phyloP scores from a whole-genome alignment of 495 filamentous ascomycete genomes.

The Lasiosphaeris hirsuta region DNA sequence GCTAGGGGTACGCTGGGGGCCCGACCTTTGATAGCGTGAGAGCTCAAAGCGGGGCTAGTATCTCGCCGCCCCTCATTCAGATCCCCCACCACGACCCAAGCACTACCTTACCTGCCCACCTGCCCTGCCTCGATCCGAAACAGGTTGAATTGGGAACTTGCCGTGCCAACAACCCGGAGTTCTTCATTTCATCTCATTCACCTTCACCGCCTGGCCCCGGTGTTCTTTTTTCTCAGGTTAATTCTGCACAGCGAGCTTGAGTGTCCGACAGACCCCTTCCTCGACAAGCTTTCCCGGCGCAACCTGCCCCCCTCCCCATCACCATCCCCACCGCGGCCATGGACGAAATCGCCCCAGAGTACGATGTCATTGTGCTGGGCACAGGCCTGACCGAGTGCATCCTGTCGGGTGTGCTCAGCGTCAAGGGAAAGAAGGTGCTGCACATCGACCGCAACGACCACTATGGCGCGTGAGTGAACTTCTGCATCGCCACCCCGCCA shows the following conservation, averaged over 20 bases:
- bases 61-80: constrained; percentile 15
- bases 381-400: constrained; percentile 99
- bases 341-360: constrained; percentile 93
- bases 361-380: constrained; percentile 97
- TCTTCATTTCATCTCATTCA: background rate
- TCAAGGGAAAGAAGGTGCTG: constrained; percentile 97
- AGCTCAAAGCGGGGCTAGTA: constrained; percentile 20
- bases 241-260: too few relatives aligned
- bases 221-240: background rate
- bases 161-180: background rate
- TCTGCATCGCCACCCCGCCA: constrained; percentile 9
- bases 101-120: constrained; percentile 3
- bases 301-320: background rate
- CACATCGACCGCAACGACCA: constrained; percentile 99
- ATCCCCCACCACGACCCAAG: constrained; percentile 7
- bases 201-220: too few relatives aligned
- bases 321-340: constrained; percentile 11
- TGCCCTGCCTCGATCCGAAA: background rate
- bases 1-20: background rate
- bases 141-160: constrained; percentile 9
- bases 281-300: background rate
- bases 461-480: constrained; percentile 81
- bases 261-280: background rate
- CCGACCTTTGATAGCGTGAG: background rate
- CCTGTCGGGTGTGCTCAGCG: constrained; percentile 94